A percentile compares a stretch with the other conserved stretches of the same genome.
These are phyloP conservation scores for Nakazawaea wickerhamii DNA, from an alignment of 805 yeast genomes.

Conservation along the genomic window DNA sequence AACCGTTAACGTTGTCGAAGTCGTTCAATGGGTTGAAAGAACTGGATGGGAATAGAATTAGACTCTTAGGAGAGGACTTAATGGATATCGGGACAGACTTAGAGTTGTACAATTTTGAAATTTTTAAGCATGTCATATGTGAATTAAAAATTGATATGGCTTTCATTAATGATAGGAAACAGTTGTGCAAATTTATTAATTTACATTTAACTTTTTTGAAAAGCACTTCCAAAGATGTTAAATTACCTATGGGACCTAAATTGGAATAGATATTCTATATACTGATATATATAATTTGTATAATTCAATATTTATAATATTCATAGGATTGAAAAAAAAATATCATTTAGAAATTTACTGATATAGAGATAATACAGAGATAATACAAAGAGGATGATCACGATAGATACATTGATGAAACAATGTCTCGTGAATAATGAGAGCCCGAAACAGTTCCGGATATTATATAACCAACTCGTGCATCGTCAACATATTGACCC, in stretches of 20 bases:
- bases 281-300: neutral
- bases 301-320: neutral
- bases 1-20: constrained; percentile 29
- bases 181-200: constrained; percentile 14
- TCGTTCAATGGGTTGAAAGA: constrained; percentile 27
- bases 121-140: constrained; percentile 50
- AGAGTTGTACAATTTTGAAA: constrained; percentile 52
- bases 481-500: constrained; percentile 8
- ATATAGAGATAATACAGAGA: neutral
- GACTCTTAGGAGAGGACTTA: constrained; percentile 56
- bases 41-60: constrained; percentile 39
- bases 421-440: constrained; percentile 7
- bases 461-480: constrained; percentile 7
- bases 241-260: neutral
- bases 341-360: no score
- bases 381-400: neutral
- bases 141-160: constrained; percentile 39
- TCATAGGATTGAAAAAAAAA: no score
- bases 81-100: constrained; percentile 48
- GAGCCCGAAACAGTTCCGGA: constrained; percentile 8
- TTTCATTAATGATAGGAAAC: constrained; percentile 34
- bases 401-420: constrained; percentile 1
- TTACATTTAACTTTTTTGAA: constrained; percentile 11
- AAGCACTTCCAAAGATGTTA: constrained; percentile 5
- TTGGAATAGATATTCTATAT: no score